Base-by-base conservation (phyloP, 768 basidiomycete genomes). In the Cyathus striatus region DNA sequence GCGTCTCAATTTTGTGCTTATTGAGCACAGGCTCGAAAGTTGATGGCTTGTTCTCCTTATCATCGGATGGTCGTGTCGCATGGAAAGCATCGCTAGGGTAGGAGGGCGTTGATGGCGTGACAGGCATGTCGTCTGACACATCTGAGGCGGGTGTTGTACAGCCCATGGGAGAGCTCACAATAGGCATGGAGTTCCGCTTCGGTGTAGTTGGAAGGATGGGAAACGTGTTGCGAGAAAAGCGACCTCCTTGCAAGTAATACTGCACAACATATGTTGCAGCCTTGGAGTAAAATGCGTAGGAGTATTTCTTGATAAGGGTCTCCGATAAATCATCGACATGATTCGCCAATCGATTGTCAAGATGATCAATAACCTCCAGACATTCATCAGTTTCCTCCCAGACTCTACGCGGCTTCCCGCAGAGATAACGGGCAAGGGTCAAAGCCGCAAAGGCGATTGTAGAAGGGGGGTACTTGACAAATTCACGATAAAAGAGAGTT, bases 301-400 rank as follows among this genome's bases (percentile, higher is more conserved):
- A 94, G 68, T 99, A 97, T 70, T 99, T 99, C 72, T 94, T 92
- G 59, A 97, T 82, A 56, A 97, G 72, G n/a, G 88, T 93, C 63
- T 95, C 88, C 10, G 95, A 97, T 23, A 99, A 76, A 50, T 90
- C 86, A 56, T 93, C 89, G 68, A 95, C 85, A 58, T 90, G 82
- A 59, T 85, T 86, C 22, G 87, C 79, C 54, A 98, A 76, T 50
- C 90, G 85, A 44, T 68, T 81, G 66, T 99, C 95, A 59, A 99
- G 76, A 46, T 79, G 76, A 37, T 88, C 83, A 24, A 95, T 84
- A 47, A 96, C 83, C 55, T 92, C 84, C 21, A 89, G 66, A 51
- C 83, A 86, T 45, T 89, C 83, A 12, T 85, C 83, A 2, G 86
- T 87, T 63, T 95, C 92, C 51, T 93, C 90, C 70, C 81, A 86